Percentiles rank a stretch among this genome's conserved stretches.
phyloP scores from a whole-genome alignment of 2,329 filamentous ascomycete species.

The Plenodomus lindquistii region DNA sequence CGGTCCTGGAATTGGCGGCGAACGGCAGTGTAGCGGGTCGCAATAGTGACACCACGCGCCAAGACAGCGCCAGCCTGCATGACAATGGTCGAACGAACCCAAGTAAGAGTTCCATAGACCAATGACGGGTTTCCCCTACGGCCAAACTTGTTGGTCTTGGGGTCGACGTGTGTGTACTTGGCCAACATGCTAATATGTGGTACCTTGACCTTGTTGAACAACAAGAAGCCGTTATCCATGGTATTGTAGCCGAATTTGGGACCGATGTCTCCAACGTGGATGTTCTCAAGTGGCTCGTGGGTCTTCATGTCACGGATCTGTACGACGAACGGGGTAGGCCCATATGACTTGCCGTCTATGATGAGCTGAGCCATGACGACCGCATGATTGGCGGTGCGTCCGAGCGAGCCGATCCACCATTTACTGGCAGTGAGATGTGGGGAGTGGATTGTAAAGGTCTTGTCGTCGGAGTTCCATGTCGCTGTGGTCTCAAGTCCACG shows the following conservation, averaged over 20 bases:
- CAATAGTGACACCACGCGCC: conserved; percentile 77
- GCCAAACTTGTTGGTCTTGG: conserved; percentile 68
- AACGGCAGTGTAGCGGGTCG: conserved; percentile 73
- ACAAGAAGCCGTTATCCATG: conserved; percentile 80
- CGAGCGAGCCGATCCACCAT: conserved; percentile 84
- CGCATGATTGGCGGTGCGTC: conserved; percentile 74
- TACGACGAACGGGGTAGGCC: conserved; percentile 78
- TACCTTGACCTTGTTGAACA: conserved; percentile 76
- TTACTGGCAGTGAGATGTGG: conserved; percentile 76
- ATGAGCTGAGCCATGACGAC: conserved; percentile 79
- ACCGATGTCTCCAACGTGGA: conserved; percentile 77
- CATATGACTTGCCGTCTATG: conserved; percentile 68
- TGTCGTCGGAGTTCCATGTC: conserved; percentile 72
- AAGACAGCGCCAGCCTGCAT: conserved; percentile 72
- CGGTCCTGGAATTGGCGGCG: conserved; percentile 78
- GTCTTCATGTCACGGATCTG: conserved; percentile 64
- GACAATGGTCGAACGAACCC: conserved; percentile 73
- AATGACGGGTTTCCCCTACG: conserved; percentile 68
- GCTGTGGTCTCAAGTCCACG: conserved; percentile 67
- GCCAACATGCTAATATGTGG: conserved; percentile 75
- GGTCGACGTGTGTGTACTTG: conserved; percentile 70
- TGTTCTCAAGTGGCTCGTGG: conserved; percentile 54
- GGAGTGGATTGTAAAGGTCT: conserved; percentile 75
- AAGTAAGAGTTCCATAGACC: conserved; percentile 76
- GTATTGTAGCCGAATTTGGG: conserved; percentile 80